Percentiles rank a stretch among this genome's conserved stretches.
Conservation (phyloP, 2,329 filamentous ascomycete genomes). For the Myriosclerotinia duriaeana region DNA sequence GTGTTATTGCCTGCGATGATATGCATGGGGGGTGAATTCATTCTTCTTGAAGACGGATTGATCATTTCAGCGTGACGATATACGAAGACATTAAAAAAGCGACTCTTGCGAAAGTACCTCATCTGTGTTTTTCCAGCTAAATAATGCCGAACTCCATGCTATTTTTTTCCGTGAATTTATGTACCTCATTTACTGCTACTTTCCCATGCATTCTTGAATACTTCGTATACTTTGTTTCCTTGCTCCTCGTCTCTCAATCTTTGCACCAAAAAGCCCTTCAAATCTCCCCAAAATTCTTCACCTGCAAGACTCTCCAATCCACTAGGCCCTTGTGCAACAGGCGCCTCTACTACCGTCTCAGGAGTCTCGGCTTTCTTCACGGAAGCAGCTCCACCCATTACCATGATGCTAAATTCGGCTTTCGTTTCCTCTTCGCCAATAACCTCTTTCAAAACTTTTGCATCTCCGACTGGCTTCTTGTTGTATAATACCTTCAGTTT, state of each 20-base stretch:
- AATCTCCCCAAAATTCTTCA: constrained; percentile 81
- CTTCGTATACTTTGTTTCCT: constrained; percentile 61
- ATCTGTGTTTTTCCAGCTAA: constrained; percentile 17
- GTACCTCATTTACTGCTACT: constrained; percentile 21
- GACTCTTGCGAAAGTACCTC: constrained; percentile 19
- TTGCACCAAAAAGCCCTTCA: constrained; percentile 77
- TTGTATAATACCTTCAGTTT: constrained; percentile 85
- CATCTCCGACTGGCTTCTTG: constrained; percentile 81
- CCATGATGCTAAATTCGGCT: constrained; percentile 83
- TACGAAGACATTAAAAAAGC: constrained; percentile 27
- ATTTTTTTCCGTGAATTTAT: constrained; percentile 19
- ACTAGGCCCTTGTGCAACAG: constrained; percentile 54
- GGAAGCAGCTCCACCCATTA: constrained; percentile 69
- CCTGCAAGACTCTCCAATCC: constrained; percentile 62
- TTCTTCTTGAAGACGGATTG: constrained; percentile 24
- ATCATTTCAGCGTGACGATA: constrained; percentile 24
- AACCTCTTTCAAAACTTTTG: constrained; percentile 74
- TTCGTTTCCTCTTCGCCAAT: constrained; percentile 54
- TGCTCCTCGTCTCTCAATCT: constrained; percentile 68
- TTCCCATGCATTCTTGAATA: constrained; percentile 66
- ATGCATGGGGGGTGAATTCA: constrained; percentile 19
- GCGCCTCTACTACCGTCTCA: constrained; percentile 39
- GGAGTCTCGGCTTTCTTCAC: constrained; percentile 44
- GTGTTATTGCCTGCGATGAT: constrained; percentile 34
- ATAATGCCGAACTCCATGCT: constrained; percentile 32